phyloP scores from a whole-genome alignment of 1,284 basidiomycete species.

The Ganoderma sinense region DNA sequence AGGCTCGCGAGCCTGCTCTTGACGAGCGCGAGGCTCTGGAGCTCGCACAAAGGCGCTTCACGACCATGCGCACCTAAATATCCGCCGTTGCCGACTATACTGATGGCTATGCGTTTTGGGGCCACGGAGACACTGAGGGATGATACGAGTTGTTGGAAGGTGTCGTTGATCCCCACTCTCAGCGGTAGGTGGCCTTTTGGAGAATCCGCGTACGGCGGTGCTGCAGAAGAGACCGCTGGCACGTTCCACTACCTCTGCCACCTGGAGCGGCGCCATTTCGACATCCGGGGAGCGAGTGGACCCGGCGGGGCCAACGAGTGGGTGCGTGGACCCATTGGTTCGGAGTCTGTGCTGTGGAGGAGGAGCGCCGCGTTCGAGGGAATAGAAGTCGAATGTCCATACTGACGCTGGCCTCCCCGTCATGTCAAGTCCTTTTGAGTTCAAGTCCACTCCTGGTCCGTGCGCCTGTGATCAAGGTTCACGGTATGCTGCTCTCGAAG shows the following conservation, averaged over 20 bases:
- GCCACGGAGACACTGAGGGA: no score
- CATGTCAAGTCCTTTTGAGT: not conserved
- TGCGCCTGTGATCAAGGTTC: not conserved
- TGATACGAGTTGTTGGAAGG: no score
- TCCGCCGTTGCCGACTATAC: no score
- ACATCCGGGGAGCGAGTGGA: conserved; percentile 57
- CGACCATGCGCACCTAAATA: no score
- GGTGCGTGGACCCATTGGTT: conserved; percentile 55
- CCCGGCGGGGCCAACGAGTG: no score
- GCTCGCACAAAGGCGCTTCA: no score
- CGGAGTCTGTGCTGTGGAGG: conserved; percentile 43
- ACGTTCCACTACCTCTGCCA: conserved; percentile 41
- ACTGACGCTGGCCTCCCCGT: conserved; percentile 10
- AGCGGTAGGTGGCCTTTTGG: no score
- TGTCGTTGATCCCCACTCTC: no score
- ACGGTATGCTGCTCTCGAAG: not conserved
- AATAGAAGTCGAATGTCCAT: conserved; percentile 49
- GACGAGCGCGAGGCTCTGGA: no score
- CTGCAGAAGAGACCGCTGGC: conserved; percentile 44
- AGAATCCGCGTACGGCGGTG: no score
- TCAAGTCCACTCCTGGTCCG: not conserved
- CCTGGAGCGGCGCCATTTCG: conserved; percentile 46
- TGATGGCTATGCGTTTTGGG: no score
- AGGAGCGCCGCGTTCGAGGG: conserved; percentile 49
- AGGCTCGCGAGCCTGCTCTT: no score